phyloP scores from a whole-genome alignment of 1,284 basidiomycete genomes.

The Entoloma clypeatum region DNA sequence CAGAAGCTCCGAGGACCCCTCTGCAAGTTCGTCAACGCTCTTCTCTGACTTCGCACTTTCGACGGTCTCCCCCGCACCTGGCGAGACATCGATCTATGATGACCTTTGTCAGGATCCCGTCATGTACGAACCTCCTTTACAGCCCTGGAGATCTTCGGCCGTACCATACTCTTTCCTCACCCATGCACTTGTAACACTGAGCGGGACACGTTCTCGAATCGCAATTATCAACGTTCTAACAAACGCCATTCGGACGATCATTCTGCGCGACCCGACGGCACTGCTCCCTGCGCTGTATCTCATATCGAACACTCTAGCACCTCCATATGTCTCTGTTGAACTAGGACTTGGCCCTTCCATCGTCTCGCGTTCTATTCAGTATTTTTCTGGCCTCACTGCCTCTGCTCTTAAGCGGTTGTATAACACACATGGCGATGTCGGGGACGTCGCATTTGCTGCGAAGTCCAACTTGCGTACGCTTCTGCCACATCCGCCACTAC shows the following conservation, averaged over 20 bases:
- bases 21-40: constrained; percentile 1
- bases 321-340: constrained; percentile 72
- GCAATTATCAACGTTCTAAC: constrained; percentile 78
- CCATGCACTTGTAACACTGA: constrained; percentile 70
- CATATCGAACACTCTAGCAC: constrained; percentile 82
- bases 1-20: not conserved
- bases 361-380: constrained; percentile 77
- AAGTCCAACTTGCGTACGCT: constrained; percentile 78
- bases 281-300: constrained; percentile 85
- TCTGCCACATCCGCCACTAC: constrained; percentile 67
- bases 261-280: constrained; percentile 64
- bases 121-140: constrained; percentile 33
- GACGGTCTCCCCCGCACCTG: not conserved
- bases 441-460: constrained; percentile 83
- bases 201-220: constrained; percentile 79
- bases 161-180: constrained; percentile 84
- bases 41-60: not conserved
- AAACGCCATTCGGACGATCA: constrained; percentile 73
- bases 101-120: constrained; percentile 45
- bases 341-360: constrained; percentile 76
- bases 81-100: constrained; percentile 20
- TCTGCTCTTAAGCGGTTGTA: constrained; percentile 66
- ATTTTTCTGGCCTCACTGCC: constrained; percentile 75
- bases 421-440: constrained; percentile 67
- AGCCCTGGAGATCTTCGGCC: constrained; percentile 38